Base-by-base conservation (phyloP, 495 filamentous ascomycete species). In the Cercophora scortea region DNA sequence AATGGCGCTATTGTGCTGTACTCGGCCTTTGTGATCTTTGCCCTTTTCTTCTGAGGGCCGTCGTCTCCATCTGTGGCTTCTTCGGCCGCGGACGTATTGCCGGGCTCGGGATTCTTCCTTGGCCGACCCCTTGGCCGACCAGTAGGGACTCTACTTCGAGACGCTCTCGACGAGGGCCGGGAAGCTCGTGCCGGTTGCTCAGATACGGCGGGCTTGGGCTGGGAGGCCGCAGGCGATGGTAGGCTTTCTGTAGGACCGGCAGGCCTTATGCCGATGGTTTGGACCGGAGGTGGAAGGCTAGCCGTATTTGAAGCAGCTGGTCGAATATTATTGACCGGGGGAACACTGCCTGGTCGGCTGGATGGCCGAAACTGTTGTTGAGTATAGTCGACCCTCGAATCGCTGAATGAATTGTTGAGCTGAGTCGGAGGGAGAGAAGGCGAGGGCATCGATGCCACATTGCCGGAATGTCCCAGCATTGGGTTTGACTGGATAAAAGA, bases 41-140 rank as follows among this genome's bases (percentile, higher is more conserved):
- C 90, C 59, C 86, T 74, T 76, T 87, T 87, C 73, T 85, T 82
- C 55, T 76, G 67, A 11, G 80, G 77, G 7, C 62, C 68, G 5
- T 89, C 86, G 34, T 80, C 74, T 15, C 74, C 75, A 51, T 90
- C 87, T 10, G 87, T 88, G n/a, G 74, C 77, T 58, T 81, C 74
- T 73, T 88, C 85, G 60, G 84, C 87, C 7, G 85, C 86, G 9
- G 85, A 81, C 6, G 76, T 79, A 54, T 75, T 79, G 15, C 78
- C 78, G 1, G 61, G 53, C 47, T 79, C 75, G 8, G 53, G 49
- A 11, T 69, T 68, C 55, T 80, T 80, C 13, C 71, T 65, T 10
- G 77, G 74, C 8, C 73, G 65, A 15, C 76, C 74, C 32, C 72
- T 57, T 11, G 74, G 74, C 42, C 70, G 56, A 11, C 74, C 74